Base-by-base conservation (phyloP, 331 rosid species). In the Prunus yedoensis region DNA sequence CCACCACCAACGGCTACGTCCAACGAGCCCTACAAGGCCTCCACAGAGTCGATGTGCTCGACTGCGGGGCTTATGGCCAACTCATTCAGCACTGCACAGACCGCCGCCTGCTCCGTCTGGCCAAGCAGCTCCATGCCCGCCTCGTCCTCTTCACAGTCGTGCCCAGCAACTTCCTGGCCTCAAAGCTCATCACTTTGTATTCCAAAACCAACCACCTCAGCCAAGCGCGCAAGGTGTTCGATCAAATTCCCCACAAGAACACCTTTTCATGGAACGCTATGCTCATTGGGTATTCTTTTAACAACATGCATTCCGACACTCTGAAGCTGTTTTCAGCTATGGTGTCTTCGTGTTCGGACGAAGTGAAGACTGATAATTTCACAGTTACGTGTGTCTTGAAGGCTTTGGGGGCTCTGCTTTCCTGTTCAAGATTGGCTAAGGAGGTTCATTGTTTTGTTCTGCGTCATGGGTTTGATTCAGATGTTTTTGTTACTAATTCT, bases 161-260 rank as follows among this genome's bases (percentile, higher is more conserved):
- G 9, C 97, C 97, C 71, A 81, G 82, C 47, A 95, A 95, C 82
- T 95, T 92, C 89, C 90, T 95, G 62, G 97, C 90, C 54, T 87
- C 97, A 8, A 95, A 90, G 79, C 90, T 95, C 74, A 81, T 90
- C 45, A 68, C 59, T 9, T 77, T 85, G 52, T 94, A 88, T 81
- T 23, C 23, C 13, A 88, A 84, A 83, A 74, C 84, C 61, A 81
- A 82, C 51, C 74, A 63, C 72, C 60, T 74, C 16, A 60, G 20
- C 4, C 65, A 82, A 50, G 97, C 97, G n/a, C 92, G 87, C 80
- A 41, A 68, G 45, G 88, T 90, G 83, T 95, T 95, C 83, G 96
- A 86, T 57, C 64, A 62, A 72, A 90, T 87, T 84, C 88, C 89
- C 27, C 68, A 16, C 20, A 84, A 70, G 71, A 90, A 64, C 52